Evolutionary conservation across 208 protist genomes (phyloP).

Genomic region (Eutreptiella sp.): DNA sequence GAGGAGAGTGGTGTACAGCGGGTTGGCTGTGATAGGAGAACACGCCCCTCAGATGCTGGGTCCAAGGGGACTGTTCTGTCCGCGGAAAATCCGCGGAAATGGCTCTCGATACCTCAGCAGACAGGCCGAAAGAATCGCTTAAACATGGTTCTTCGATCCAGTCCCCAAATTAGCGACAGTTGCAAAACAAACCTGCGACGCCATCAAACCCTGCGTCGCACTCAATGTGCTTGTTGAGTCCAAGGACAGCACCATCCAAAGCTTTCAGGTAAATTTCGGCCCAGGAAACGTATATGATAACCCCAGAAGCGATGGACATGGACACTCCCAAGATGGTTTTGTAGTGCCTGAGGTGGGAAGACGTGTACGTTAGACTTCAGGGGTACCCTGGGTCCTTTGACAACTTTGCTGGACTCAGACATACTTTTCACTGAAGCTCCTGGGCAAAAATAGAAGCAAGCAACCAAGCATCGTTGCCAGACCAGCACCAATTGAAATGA

Average conservation of each 20-base stretch:
- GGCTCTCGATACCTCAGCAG: too few species aligned
- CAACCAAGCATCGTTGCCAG: not conserved
- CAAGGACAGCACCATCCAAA: not conserved
- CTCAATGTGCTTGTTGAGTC: too few species aligned
- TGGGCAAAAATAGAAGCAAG: not conserved
- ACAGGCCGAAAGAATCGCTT: too few species aligned
- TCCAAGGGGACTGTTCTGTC: too few species aligned
- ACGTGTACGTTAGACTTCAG: not conserved
- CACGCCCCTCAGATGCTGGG: too few species aligned
- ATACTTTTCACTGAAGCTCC: not conserved
- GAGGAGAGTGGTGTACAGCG: too few species aligned
- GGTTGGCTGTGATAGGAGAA: too few species aligned
- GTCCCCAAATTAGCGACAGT: too few species aligned
- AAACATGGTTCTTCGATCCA: too few species aligned
- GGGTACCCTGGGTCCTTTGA: not conserved
- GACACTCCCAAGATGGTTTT: conserved; percentile 27
- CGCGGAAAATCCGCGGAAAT: too few species aligned
- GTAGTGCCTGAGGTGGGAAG: not conserved
- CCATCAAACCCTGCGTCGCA: too few species aligned
- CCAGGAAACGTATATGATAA: conserved; percentile 45
- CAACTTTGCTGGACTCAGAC: not conserved
- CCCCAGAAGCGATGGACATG: conserved; percentile 32
- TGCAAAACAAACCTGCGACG: too few species aligned
- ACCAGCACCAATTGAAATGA: conserved; percentile 14
- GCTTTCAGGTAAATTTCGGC: conserved; percentile 40